These are phyloP conservation scores for Emergomyces orientalis DNA, from an alignment of 2,329 filamentous ascomycete species.

Conservation along the genomic window DNA sequence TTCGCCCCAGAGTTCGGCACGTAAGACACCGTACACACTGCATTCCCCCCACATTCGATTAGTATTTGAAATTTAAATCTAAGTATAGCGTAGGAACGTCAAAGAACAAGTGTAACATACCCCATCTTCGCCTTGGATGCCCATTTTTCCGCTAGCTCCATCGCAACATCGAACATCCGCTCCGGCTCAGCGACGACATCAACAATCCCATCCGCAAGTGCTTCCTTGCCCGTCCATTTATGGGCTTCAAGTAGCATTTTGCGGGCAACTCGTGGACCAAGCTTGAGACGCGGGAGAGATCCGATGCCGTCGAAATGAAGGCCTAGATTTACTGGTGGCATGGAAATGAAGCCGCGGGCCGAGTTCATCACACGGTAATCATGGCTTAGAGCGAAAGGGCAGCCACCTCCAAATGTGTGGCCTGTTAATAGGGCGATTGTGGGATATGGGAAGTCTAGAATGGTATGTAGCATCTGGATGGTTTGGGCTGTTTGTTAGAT, in stretches of 20 bases:
- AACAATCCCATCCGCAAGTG: conserved; percentile 45
- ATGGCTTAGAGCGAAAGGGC: conserved; percentile 40
- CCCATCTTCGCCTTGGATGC: conserved; percentile 31
- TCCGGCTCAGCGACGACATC: conserved; percentile 43
- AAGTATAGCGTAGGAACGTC: not conserved
- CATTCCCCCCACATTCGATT: not conserved
- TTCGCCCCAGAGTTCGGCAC: conserved; percentile 47
- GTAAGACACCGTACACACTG: conserved; percentile 42
- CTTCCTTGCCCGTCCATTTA: conserved; percentile 45
- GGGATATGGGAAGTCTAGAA: conserved; percentile 43
- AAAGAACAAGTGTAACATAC: conserved; percentile 7
- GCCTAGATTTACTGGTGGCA: conserved; percentile 48
- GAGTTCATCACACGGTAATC: conserved; percentile 43
- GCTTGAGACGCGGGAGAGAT: conserved; percentile 43
- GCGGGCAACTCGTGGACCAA: conserved; percentile 42
- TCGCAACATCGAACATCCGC: conserved; percentile 40
- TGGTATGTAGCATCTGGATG: conserved; percentile 35
- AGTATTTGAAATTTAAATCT: not conserved
- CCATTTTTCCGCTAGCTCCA: conserved; percentile 37
- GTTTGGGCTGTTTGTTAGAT: not conserved
- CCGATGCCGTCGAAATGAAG: conserved; percentile 50
- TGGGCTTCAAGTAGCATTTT: conserved; percentile 50
- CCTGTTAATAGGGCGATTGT: conserved; percentile 42
- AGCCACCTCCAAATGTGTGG: conserved; percentile 43
- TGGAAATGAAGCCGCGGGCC: conserved; percentile 39